Base-by-base conservation (phyloP, 2,329 filamentous ascomycete genomes). In the Aspergillus phoenicis region DNA sequence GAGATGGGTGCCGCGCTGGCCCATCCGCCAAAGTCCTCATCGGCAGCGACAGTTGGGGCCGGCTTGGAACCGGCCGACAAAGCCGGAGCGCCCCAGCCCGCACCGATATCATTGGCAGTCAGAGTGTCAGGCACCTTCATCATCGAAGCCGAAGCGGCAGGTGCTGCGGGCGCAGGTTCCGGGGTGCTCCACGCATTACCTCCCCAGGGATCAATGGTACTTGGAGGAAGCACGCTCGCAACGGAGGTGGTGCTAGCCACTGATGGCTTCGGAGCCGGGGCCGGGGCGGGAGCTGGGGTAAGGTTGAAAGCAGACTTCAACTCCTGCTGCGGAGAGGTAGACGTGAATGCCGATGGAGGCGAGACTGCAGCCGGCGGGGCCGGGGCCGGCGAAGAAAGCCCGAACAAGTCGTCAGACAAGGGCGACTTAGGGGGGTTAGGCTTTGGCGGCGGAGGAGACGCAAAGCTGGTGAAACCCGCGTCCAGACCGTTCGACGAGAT, bases 11-110 rank as follows among this genome's bases (percentile, higher is more conserved):
- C 81, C 48, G 87, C 87, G 72, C 91, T 96, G 52, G 91, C 88
- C 94, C 94, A 98, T 11, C 94, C 93, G 20, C 94, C 94, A 80
- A 97, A 98, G 73, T 98, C 94, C 76, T 98, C 94, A 70, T 98
- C 94, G 0, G 91, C 90, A 38, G 90, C 84, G 2, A 97, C 90
- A 70, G 89, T 89, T 24, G 91, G 87, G 17, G 74, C 57, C 41
- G 72, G 68, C 66, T 69, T 58, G 26, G 73, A 64, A 45, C 45
- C 47, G 6, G 58, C 43, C 5, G 58, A 43, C 15, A 68, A 45
- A n/a, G 72, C 81, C 5, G 78, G 70, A 7, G 73, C 70, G 57
- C 82, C 85, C 76, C 91, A 89, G 5, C 89, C 89, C 24, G 89
- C 89, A 66, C 81, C 83, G 69, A 92, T 86, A 66, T 89, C 88